Percentiles rank a stretch among this genome's conserved stretches.
These are phyloP conservation scores for Spathaspora arborariae DNA, from an alignment of 805 yeast species.

Conservation along the genomic window DNA sequence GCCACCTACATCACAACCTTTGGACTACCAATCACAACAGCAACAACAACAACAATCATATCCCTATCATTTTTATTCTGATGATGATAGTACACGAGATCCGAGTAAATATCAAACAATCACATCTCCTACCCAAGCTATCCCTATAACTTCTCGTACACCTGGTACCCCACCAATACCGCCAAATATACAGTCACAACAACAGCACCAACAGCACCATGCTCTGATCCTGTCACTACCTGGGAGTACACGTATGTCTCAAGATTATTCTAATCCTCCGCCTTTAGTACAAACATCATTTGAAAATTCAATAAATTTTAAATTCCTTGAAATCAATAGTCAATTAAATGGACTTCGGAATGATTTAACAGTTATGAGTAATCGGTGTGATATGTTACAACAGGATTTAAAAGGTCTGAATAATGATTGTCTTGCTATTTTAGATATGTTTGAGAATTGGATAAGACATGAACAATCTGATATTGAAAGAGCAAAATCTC, in stretches of 20 bases:
- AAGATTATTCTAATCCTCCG: not conserved
- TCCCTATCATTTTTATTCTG: constrained; percentile 1
- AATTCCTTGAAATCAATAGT: constrained; percentile 31
- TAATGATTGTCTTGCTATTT: constrained; percentile 48
- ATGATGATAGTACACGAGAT: constrained; percentile 2
- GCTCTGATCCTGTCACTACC: not conserved
- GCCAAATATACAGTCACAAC: not conserved
- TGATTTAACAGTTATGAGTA: constrained; percentile 40
- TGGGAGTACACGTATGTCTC: not conserved
- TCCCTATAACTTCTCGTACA: too few species aligned
- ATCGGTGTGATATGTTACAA: constrained; percentile 44
- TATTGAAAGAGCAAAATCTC: constrained; percentile 1
- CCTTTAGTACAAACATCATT: constrained; percentile 8
- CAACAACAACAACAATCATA: constrained; percentile 8
- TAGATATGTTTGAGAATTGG: constrained; percentile 42
- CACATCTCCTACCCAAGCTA: not conserved
- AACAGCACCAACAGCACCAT: not conserved
- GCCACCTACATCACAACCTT: constrained; percentile 10
- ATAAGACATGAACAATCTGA: constrained; percentile 5
- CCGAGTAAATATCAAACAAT: not conserved
- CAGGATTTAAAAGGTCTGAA: constrained; percentile 49
- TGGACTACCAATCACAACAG: constrained; percentile 4
- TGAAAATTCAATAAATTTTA: constrained; percentile 18
- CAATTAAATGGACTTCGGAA: constrained; percentile 35
- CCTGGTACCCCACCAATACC: not conserved